Percentiles rank a stretch among this genome's conserved stretches.
Conservation (phyloP, 225 moss, liverwort and hornwort species). For the Polytrichum commune region DNA sequence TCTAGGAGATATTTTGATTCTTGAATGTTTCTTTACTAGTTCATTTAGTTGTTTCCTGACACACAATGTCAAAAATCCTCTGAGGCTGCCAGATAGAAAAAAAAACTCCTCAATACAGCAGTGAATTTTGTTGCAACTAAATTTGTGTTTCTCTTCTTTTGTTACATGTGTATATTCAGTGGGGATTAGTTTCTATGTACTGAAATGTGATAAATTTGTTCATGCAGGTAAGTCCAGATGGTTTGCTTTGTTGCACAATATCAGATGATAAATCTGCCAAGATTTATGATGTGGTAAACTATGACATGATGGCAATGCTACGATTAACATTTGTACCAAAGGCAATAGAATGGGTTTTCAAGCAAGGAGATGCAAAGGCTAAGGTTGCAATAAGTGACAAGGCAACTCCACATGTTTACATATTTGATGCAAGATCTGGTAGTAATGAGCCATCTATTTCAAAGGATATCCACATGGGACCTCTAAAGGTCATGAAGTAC, state of each 20-base stretch:
- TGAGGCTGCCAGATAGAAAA: too few relatives aligned
- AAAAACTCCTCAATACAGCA: too few relatives aligned
- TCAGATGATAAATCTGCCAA: constrained; percentile 84
- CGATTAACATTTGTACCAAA: constrained; percentile 71
- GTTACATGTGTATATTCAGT: too few relatives aligned
- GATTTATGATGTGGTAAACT: constrained; percentile 96
- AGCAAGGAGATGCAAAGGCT: constrained; percentile 91
- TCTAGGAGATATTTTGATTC: too few relatives aligned
- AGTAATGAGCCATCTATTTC: constrained; percentile 73
- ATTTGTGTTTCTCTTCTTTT: too few relatives aligned
- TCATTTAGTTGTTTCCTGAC: too few relatives aligned
- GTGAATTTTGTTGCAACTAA: too few relatives aligned
- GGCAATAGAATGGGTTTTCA: constrained; percentile 92
- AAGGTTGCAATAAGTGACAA: constrained; percentile 89
- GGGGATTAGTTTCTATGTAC: too few relatives aligned
- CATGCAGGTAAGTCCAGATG: constrained; percentile 96
- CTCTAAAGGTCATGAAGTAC: constrained; percentile 79
- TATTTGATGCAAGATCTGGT: constrained; percentile 94
- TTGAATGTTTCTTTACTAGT: too few relatives aligned
- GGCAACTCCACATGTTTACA: constrained; percentile 49
- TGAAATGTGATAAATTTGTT: not conserved
- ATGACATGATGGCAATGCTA: constrained; percentile 99
- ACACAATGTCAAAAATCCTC: too few relatives aligned
- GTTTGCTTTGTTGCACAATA: constrained; percentile 94
- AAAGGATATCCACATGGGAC: constrained; percentile 73